Evolutionary conservation across 106 monocot genomes (phyloP), one percentile per base, ranked within the genome.

Genomic region (Cymbidium sinense): DNA sequence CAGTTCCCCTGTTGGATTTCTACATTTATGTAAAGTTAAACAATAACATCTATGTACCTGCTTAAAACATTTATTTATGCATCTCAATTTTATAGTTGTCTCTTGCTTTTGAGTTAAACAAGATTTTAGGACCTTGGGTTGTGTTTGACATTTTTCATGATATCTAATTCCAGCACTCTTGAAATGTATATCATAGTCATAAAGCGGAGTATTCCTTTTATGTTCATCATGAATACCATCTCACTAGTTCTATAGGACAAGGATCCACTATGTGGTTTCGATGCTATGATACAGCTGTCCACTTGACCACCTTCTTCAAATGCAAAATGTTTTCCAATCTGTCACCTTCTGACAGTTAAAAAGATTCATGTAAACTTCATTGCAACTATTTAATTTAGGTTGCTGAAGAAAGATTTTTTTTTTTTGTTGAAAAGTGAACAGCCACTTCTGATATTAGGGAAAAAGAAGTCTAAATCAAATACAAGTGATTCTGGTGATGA

Each of bases 401-500:
- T 67, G 33, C 29, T 13, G 67, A 31, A 33, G 25, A 5, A 23
- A 33, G 12, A n/a, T n/a, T n/a, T 33, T 2, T 67, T 33, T 13
- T 67, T 33, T 67, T 67, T 67, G 58, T 34, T 67, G 31, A 31
- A 33, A 67, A 31, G n/a, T 13, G 34, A 72, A 61, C 55, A 39
- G 18, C 70, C 70, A 5, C 33, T 74, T 74, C 21, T n/a, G 69
- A 43, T 75, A 37, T 5, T 73, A 91, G 91, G 89, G 25, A 89
- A 70, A 81, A 89, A 76, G 76, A 92, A 87, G 76, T 79, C 83
- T 34, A 94, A 84, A 34, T 81, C 92, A 76, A 84, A 76, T 80
- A 90, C 92, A 74, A 84, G 79, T 80, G 98, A 99, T 39, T 92
- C 88, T 75, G 85, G 88, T 35, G 94, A 90, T 43, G 92, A 99